phyloP scores from a whole-genome alignment of 495 filamentous ascomycete genomes.

The Lichina pygmaea region DNA sequence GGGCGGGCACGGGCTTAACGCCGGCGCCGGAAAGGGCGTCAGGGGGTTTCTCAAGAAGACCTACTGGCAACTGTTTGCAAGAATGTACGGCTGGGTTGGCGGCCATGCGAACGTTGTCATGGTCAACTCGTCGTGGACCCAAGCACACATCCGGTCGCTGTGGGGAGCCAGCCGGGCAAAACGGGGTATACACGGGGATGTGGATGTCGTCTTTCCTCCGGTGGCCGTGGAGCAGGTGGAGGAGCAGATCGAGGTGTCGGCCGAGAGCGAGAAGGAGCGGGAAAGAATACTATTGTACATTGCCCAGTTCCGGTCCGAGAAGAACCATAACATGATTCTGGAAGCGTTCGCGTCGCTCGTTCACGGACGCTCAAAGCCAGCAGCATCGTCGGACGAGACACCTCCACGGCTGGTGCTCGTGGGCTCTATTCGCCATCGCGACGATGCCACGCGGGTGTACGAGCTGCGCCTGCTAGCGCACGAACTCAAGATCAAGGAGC shows the following conservation, averaged over 20 bases:
- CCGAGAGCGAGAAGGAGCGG: constrained; percentile 34
- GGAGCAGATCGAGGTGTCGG: constrained; percentile 36
- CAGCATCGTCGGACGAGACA: neutral
- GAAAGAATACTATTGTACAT: constrained; percentile 62
- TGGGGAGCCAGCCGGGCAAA: constrained; percentile 36
- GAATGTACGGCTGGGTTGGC: constrained; percentile 55
- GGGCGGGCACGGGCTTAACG: constrained; percentile 54
- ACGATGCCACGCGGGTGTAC: constrained; percentile 73
- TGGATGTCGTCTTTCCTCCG: constrained; percentile 64
- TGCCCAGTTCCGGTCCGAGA: constrained; percentile 90
- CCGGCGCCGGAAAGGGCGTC: constrained; percentile 43
- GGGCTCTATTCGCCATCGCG: constrained; percentile 60
- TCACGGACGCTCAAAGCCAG: neutral
- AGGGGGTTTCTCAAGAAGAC: constrained; percentile 38
- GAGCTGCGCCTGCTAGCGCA: constrained; percentile 68
- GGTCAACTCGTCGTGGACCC: constrained; percentile 91
- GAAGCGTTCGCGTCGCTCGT: constrained; percentile 57
- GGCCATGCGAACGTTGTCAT: constrained; percentile 70
- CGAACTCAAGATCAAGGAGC: constrained; percentile 59
- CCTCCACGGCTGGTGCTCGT: constrained; percentile 43
- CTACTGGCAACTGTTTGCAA: constrained; percentile 75
- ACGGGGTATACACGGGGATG: constrained; percentile 12
- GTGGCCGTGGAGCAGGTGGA: constrained; percentile 67
- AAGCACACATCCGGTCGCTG: constrained; percentile 49
- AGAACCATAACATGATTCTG: constrained; percentile 71